Evolutionary conservation across 2,329 filamentous ascomycete species (phyloP), one percentile per base, ranked within the genome.

Genomic region (Sarocladiaceae sp.): DNA sequence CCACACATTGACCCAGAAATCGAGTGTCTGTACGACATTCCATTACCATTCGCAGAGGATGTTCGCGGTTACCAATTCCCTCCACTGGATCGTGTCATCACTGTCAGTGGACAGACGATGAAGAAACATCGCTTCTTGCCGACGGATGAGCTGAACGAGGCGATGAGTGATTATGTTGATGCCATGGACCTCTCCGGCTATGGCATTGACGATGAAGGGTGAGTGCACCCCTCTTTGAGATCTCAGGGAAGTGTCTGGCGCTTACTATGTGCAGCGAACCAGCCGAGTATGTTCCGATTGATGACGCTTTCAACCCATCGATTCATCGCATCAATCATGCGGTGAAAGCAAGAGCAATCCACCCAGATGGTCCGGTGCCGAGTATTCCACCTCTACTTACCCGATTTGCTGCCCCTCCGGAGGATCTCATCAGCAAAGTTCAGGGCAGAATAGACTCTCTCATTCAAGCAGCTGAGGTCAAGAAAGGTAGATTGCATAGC

Each of bases 111-210:
- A 1, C 88, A 89, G 57, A 79, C 81, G 8, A 73, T 97, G 47
- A 88, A 82, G 11, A 84, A 93, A 60, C 92, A 99, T 58, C 86
- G 90, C 31, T 85, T 95, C 54, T 75, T 99, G 2, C 94, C 94
- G 0, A 85, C 75, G 10, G 78, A 88, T 2, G 82, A 88, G 28
- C 76, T 99, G 22, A 78, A 82, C 51, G 73, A 86, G 47, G 87
- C 90, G 1, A 97, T 99, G 92, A 87, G 85, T 65, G 83, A 90
- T 57, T 97, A 93, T 59, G 90, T 99, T 7, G 90, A 97, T 65
- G 83, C 82, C 7, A 96, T 99, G 93, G 92, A 97, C 61, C 73
- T 99, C 2, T 87, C 86, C 1, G 76, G 68, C 0, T 83, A 86
- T 61, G 86, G 78, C 10, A 79, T 76, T 42, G 87, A 96, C 60